Percentiles rank a stretch among this genome's conserved stretches.
These are phyloP conservation scores for Rhizopus stolonifer DNA, from an alignment of 371 early-diverging fungal genomes.

Conservation along the genomic window DNA sequence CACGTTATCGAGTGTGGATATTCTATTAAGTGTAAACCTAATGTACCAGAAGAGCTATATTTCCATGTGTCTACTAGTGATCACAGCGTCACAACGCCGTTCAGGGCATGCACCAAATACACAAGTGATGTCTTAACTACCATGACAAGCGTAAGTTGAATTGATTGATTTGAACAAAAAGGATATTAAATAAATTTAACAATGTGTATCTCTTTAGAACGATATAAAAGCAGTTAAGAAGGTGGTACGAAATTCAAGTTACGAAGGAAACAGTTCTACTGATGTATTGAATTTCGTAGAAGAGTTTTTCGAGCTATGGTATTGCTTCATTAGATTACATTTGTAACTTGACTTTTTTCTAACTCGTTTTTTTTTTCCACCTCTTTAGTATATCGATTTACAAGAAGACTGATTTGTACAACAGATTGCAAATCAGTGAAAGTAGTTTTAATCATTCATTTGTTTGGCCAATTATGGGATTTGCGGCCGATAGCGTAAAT, in stretches of 20 bases:
- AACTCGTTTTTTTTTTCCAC: slow-evolving; percentile 2
- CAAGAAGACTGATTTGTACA: slow-evolving; percentile 7
- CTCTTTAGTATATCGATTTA: slow-evolving; percentile 7
- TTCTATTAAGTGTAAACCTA: slow-evolving; percentile 12
- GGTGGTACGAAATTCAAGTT: neutral
- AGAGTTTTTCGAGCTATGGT: slow-evolving; percentile 8
- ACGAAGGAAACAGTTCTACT: too few relatives aligned
- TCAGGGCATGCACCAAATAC: neutral
- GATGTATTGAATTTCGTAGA: slow-evolving; percentile 9
- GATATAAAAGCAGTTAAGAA: neutral
- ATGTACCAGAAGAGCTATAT: neutral
- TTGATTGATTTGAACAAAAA: neutral
- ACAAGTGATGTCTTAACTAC: neutral
- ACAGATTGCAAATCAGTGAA: slow-evolving; percentile 6
- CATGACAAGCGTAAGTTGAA: neutral
- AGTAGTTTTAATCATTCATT: slow-evolving; percentile 4
- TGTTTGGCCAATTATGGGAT: slow-evolving; percentile 3
- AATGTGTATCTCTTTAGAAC: neutral
- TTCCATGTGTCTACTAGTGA: neutral
- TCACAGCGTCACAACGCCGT: neutral
- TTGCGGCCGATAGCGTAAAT: slow-evolving; percentile 7
- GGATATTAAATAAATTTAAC: neutral
- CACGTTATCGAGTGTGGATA: slow-evolving; percentile 17
- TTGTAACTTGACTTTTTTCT: slow-evolving; percentile 7
- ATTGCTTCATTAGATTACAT: slow-evolving; percentile 5